phyloP scores from a whole-genome alignment of 23 red algal genomes.

The Agarophyton chilense region DNA sequence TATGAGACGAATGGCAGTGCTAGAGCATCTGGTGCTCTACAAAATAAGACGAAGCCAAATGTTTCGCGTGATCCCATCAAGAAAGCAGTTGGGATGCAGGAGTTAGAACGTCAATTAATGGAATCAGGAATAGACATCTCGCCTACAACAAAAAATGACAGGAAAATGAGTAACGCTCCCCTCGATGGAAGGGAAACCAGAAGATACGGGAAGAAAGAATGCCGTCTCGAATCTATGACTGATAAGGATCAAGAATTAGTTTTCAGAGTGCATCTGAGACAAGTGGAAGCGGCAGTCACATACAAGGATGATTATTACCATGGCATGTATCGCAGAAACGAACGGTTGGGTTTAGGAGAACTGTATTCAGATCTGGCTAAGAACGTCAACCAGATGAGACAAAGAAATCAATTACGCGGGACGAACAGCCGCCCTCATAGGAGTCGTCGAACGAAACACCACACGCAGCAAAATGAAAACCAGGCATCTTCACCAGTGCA shows the following conservation, averaged over 20 bases:
- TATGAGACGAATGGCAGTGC: neutral
- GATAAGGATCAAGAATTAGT: slow-evolving; percentile 66
- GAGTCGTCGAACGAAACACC: slow-evolving; percentile 40
- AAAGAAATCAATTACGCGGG: slow-evolving; percentile 29
- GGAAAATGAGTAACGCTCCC: neutral
- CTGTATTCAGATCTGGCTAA: slow-evolving; percentile 47
- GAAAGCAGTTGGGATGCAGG: slow-evolving; percentile 1
- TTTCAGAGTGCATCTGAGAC: slow-evolving; percentile 61
- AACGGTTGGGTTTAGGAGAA: slow-evolving; percentile 17
- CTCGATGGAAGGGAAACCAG: neutral
- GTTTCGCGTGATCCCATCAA: neutral
- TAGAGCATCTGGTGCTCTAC: neutral
- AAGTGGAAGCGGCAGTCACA: slow-evolving; percentile 53
- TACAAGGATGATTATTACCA: slow-evolving; percentile 78
- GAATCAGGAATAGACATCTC: slow-evolving; percentile 14
- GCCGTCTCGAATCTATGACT: slow-evolving; percentile 71
- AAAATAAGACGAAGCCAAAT: neutral
- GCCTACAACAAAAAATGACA: neutral
- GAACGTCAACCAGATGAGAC: slow-evolving; percentile 8
- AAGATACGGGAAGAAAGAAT: neutral
- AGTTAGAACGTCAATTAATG: slow-evolving; percentile 53
- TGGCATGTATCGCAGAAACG: slow-evolving; percentile 32
- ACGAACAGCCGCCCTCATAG: neutral
- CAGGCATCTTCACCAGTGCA: neutral
- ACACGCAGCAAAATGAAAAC: neutral